Base-by-base conservation (phyloP, 805 yeast genomes). In the Helenozyma rhizophorensis region DNA sequence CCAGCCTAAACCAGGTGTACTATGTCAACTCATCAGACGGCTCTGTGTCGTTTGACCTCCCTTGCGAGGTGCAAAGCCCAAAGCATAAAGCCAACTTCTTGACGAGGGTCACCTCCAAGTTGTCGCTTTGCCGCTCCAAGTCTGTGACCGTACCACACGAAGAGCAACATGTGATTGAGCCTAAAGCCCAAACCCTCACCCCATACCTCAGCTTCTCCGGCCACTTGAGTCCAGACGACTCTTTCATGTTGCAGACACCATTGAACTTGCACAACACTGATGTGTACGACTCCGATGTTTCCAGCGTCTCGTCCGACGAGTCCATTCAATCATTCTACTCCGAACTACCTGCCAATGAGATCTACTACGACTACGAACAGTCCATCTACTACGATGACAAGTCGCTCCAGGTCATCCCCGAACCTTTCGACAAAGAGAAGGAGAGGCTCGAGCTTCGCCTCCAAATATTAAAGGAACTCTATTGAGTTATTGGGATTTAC, bases 371-470 rank as follows among this genome's bases (percentile, higher is more conserved):
- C 27, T 33, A 43, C 8, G 47, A 46, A 11, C 32, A 35, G 9
- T 42, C 47, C 11, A 33, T 45, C 13, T 37, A 36, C 22, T 38
- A 36, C 15, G 47, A 42, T 25, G 28, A 28, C 25, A 34, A 28
- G 23, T 18, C 35, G 13, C 22, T 32, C 27, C 30, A 28, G 19
- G 32, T 47, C 15, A 5, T 17, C 8, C 45, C 45, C 19, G 56
- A 56, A 23, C 28, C 27, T n/a, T 33, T 25, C 10, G 46, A 46
- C 23, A 54, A 53, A 37, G 68, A 64, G 28, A 42, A 43, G 30
- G 70, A 65, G 41, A 51, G 67, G 37, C 41, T 51, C 18, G 68
- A 65, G 47, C 54, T 65, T 27, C 51, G 71, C 27, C 47, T 56
- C 34, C 68, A 63, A 38, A 55, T 65, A 33, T 42, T 62, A 40